phyloP scores from a whole-genome alignment of 2,329 filamentous ascomycete species.

The Microdochium trichocladiopsis region DNA sequence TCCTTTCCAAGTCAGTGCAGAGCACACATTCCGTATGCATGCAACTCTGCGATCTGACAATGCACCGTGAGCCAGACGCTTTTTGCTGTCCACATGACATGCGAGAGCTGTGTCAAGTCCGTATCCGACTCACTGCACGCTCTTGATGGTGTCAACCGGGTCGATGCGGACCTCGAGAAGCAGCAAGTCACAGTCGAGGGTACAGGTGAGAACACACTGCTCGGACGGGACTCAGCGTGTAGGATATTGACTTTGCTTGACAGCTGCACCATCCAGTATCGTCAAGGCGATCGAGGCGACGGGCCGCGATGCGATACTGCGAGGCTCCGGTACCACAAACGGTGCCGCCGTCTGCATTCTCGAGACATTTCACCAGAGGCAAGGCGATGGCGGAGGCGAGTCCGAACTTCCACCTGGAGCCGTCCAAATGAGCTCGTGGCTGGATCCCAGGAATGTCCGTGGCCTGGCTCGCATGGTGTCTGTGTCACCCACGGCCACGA shows the following conservation, averaged over 20 bases:
- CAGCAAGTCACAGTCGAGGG: conserved; percentile 83
- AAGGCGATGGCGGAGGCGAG: conserved; percentile 34
- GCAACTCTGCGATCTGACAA: neutral
- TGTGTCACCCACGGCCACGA: conserved; percentile 67
- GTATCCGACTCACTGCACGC: conserved; percentile 73
- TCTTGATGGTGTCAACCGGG: conserved; percentile 72
- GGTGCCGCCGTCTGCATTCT: conserved; percentile 96
- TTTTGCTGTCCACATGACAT: conserved; percentile 91
- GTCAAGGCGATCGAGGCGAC: conserved; percentile 83
- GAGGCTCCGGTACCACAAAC: conserved; percentile 79
- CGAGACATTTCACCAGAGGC: conserved; percentile 63
- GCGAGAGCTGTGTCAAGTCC: conserved; percentile 80
- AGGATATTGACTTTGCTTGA: conserved; percentile 1
- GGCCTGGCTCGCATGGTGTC: conserved; percentile 93
- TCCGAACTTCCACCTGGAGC: conserved; percentile 13
- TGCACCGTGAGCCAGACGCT: conserved; percentile 57
- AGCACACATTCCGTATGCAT: conserved; percentile 1
- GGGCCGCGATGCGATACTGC: conserved; percentile 87
- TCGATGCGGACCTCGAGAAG: conserved; percentile 74
- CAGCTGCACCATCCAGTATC: conserved; percentile 80
- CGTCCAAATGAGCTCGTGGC: conserved; percentile 11
- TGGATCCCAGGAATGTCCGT: conserved; percentile 54
- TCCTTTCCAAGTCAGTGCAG: conserved; percentile 23
- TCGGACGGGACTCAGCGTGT: too few relatives aligned
- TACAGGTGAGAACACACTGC: conserved; percentile 44